Evolutionary conservation across 2,329 filamentous ascomycete genomes (phyloP).

Genomic region (Aureobasidium sp.): DNA sequence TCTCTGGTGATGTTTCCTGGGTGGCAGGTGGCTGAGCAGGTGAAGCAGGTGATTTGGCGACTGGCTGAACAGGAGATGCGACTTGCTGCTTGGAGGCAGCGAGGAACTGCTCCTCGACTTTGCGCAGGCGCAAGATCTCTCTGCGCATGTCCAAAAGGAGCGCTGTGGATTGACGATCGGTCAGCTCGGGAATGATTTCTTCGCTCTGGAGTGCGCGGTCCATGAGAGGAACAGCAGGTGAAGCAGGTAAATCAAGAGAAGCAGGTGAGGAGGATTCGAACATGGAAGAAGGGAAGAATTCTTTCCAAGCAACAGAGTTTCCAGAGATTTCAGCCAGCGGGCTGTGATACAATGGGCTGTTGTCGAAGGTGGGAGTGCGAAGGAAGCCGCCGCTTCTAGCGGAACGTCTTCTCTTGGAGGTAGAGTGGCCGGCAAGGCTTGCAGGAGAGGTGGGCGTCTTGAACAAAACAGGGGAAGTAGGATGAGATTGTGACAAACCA

Average conservation of each 20-base stretch:
- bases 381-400: not conserved
- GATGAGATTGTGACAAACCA: constrained; percentile 10
- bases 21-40: not conserved
- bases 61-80: not conserved
- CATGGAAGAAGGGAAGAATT: not conserved
- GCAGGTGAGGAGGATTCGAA: not conserved
- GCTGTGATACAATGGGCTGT: not conserved
- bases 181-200: not conserved
- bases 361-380: not conserved
- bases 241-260: not conserved
- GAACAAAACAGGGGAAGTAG: not conserved
- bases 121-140: constrained; percentile 9
- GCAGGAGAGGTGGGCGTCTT: not conserved
- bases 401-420: not conserved
- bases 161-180: constrained; percentile 2
- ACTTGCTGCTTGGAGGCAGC: not conserved
- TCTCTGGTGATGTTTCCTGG: constrained; percentile 3
- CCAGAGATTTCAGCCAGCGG: not conserved
- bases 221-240: not conserved
- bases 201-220: not conserved
- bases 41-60: not conserved
- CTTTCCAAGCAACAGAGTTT: not conserved
- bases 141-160: constrained; percentile 9
- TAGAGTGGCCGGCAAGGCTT: not conserved
- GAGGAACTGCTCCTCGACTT: not conserved